Evolutionary conservation across 768 basidiomycete species (phyloP).

Genomic region (Neoboletus brunneissimus): DNA sequence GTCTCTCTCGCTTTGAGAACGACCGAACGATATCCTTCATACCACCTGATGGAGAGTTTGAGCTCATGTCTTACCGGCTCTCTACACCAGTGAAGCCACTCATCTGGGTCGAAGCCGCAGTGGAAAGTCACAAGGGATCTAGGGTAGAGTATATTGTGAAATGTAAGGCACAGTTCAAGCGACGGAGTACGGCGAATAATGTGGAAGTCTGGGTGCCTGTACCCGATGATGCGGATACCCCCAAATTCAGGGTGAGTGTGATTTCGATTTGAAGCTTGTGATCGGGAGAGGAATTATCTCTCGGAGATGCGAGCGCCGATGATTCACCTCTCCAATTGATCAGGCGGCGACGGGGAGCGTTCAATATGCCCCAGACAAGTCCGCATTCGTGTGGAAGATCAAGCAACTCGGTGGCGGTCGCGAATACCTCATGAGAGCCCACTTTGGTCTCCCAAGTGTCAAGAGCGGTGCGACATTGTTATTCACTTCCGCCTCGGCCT

Average conservation of each 20-base stretch:
- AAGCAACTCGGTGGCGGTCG: slow-evolving; percentile 95
- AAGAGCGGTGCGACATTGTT: slow-evolving; percentile 63
- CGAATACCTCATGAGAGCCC: slow-evolving; percentile 97
- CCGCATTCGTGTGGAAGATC: slow-evolving; percentile 99
- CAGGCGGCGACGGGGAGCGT: slow-evolving; percentile 94
- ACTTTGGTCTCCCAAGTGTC: slow-evolving; percentile 94
- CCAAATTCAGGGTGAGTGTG: slow-evolving; percentile 79
- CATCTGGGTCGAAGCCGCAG: slow-evolving; percentile 91
- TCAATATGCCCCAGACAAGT: slow-evolving; percentile 97
- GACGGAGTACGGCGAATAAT: slow-evolving; percentile 94
- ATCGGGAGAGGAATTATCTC: not conserved
- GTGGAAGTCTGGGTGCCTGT: slow-evolving; percentile 99
- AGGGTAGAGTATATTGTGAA: slow-evolving; percentile 96
- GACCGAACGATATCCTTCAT: slow-evolving; percentile 99
- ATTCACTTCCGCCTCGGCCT: not conserved
- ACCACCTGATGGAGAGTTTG: slow-evolving; percentile 98
- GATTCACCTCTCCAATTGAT: not conserved
- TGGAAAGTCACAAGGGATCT: slow-evolving; percentile 92
- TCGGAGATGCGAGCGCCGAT: not conserved
- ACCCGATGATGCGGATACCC: slow-evolving; percentile 96
- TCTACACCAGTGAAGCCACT: slow-evolving; percentile 96
- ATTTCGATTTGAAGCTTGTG: not conserved
- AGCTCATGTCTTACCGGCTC: slow-evolving; percentile 96
- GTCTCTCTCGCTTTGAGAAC: slow-evolving; percentile 94
- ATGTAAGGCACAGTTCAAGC: slow-evolving; percentile 95